Base-by-base conservation (phyloP, 331 rosid species). In the Quercus lobata region DNA sequence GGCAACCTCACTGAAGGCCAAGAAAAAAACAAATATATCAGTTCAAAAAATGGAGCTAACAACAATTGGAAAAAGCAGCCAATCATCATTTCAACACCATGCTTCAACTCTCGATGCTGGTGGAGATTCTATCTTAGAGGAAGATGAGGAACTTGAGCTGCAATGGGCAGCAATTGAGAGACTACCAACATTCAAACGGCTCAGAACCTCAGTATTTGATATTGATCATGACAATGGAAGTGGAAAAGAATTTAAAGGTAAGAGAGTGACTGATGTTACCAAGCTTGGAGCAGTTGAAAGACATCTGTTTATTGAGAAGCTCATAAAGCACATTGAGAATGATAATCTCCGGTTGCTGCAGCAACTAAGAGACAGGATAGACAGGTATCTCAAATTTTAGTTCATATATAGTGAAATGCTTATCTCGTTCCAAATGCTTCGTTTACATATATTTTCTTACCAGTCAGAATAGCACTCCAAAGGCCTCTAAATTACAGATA, bases 151-250 rank as follows among this genome's bases (percentile, higher is more conserved):
- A 78, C 80, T 85, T 57, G 87, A 73, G 72, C 80, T 79, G 30
- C 81, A 82, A 79, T 88, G 91, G 91, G 89, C 91, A 55, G 89
- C 91, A 2, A 88, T 85, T 4, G 89, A 88, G 70, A 85, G 78
- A 62, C 56, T 88, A 0, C 91, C 91, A 4, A 85, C 89, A 80
- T 80, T 85, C 71, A 85, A 85, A 76, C 35, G 87, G 83, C 79
- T 81, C 46, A 83, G 80, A 68, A 88, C 89, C 77, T 81, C 88
- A 55, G 82, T 78, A 79, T 70, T 88, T 83, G 91, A 85, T 83
- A 83, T 80, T 46, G 83, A 53, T 78, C 84, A 83, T n/a, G 87
- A 74, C 5, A n/a, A 10, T 5, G 73, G 37, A 34, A 62, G 62
- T 57, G 81, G 69, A 55, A 78, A 7, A 37, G 85, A 66, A 30